Base-by-base conservation (phyloP, 1,284 basidiomycete genomes). In the Heterobasidion annosum region DNA sequence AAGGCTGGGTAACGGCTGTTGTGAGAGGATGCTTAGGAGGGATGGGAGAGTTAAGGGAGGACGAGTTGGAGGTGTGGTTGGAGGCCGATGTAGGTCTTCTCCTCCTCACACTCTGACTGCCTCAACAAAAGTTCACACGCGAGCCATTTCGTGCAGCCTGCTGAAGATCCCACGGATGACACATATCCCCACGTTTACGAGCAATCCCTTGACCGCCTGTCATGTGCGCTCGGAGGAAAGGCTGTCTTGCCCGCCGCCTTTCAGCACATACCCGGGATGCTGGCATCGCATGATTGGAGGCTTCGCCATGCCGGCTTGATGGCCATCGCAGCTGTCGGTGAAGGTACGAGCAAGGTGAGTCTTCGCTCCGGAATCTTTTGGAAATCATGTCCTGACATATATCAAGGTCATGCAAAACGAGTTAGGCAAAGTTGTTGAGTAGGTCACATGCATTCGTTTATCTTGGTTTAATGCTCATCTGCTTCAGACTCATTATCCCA, bases 291-390 rank as follows among this genome's bases (percentile, higher is more conserved):
- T 56, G 88, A 93, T 65, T 94, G 91, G 91, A 74, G 87, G 50
- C 77, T 83, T 35, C 74, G 90, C 44, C 90, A 93, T 62, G 87
- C 88, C 0, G 89, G 86, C 6, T 69, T 93, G 16, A 88, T 91
- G 79, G 87, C 88, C 0, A 85, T 91, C 53, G 86, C 86, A 0
- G 78, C 85, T 0, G 85, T 90, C 56, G 87, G 79, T 0, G 88
- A 91, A 67, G 88, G 86, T 1, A 89, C 85, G 0, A 81, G 77
- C 47, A 83, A 80, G 70, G 81, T 82, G 53, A 8, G n/a, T 7
- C 9, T 35, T 34, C 7, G 12, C 48, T 34, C 33, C 32, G 33
- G 48, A 2, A 40, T 13, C 42, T 1, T 49, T 48, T 34, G 51
- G 3, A 16, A 34, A 54, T 50, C 15, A 13, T 37, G n/a, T n/a